Evolutionary conservation across 345 rosid species (phyloP), one percentile per base, ranked within the genome.

Genomic region (Brassica juncea): DNA sequence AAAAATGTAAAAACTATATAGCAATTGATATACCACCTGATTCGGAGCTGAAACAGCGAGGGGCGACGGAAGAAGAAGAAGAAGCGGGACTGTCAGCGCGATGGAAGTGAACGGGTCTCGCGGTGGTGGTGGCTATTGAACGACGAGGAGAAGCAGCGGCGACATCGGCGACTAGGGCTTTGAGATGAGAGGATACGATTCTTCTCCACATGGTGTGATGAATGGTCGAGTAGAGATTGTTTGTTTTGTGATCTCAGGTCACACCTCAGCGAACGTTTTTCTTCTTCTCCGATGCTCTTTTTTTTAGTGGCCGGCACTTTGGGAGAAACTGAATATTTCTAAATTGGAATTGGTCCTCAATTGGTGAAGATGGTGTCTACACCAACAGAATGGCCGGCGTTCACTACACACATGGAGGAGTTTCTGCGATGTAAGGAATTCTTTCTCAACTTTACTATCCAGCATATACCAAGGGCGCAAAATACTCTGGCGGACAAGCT

Each of bases 181-280:
- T 92, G 82, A 94, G 88, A 31, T 87, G 88, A 31, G 93, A 89
- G 80, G 84, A 72, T 44, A 80, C 79, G 82, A 86, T 70, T 83
- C 92, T 84, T 85, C 94, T 89, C 98, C 97, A 94, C 98, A 94
- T 94, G 82, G n/a, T 47, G 39, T 86, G 70, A 72, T 28, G 21
- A 49, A 1, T 14, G 66, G 15, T 68, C 37, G 44, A 34, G 5
- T 69, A 2, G 16, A 28, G 61, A 39, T 58, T 16, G 2, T 31
- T 60, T n/a, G 75, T 39, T 49, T 77, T 1, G 71, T 71, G 81
- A 78, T 65, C 77, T 71, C 81, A 78, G 81, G 81, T 78, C 72
- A 55, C 81, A 66, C 72, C 72, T 39, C 8, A 28, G 44, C 21
- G 21, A 37, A 67, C 64, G 37, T 32, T 15, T 64, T 4, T 31